Conservation (phyloP, 2,329 filamentous ascomycete species). For the Chrysoporthe cubensis region DNA sequence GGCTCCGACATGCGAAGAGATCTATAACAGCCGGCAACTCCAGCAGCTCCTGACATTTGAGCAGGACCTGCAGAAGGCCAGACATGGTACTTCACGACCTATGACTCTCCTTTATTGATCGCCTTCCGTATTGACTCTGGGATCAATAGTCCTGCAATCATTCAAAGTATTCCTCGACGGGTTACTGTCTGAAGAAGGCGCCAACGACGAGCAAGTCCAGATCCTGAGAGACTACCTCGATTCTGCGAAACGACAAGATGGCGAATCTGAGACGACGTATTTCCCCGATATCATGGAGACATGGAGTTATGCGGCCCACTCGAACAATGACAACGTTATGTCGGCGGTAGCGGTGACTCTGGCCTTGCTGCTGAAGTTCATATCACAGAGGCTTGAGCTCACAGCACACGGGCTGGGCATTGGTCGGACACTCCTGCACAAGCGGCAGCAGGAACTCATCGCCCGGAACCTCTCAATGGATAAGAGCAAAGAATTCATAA, state of each 20-base stretch:
- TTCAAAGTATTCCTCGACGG: constrained; percentile 74
- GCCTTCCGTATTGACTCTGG: constrained; percentile 18
- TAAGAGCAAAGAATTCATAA: constrained; percentile 83
- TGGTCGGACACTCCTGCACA: constrained; percentile 80
- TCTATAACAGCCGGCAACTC: constrained; percentile 68
- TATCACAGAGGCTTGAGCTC: constrained; percentile 75
- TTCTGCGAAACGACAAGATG: constrained; percentile 54
- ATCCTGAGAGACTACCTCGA: constrained; percentile 74
- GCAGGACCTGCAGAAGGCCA: constrained; percentile 68
- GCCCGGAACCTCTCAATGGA: constrained; percentile 78
- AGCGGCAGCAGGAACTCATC: constrained; percentile 78
- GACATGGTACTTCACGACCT: constrained; percentile 57
- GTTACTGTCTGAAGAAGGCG: constrained; percentile 56
- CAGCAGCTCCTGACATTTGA: constrained; percentile 70
- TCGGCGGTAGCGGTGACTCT: constrained; percentile 81
- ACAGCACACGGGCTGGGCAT: constrained; percentile 76
- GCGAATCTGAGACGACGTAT: constrained; percentile 64
- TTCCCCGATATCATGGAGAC: constrained; percentile 82
- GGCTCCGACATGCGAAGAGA: constrained; percentile 62
- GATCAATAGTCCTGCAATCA: constrained; percentile 61
- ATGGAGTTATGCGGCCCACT: constrained; percentile 82
- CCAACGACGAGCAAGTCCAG: constrained; percentile 52
- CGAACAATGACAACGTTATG: constrained; percentile 79
- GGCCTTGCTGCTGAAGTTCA: constrained; percentile 77
- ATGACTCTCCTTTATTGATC: not conserved